phyloP scores from a whole-genome alignment of 805 yeast genomes.

The Hanseniaspora pseudoguilliermondii region DNA sequence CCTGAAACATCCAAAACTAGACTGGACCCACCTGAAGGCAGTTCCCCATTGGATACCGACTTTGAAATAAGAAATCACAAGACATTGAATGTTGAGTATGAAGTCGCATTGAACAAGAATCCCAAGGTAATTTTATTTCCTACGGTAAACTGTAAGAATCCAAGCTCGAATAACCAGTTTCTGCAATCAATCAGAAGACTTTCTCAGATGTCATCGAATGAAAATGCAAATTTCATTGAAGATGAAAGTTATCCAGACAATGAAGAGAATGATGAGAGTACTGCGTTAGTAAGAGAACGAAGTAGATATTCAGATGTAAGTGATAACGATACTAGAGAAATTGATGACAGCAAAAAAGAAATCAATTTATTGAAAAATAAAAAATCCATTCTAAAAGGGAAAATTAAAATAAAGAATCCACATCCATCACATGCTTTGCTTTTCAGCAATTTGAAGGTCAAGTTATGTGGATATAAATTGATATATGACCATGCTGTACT shows the following conservation, averaged over 20 bases:
- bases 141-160: constrained; percentile 3
- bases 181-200: not conserved
- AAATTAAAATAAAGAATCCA: not conserved
- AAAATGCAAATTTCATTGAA: not conserved
- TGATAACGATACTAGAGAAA: not conserved
- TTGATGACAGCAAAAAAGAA: not conserved
- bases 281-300: not conserved
- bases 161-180: constrained; percentile 2
- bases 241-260: not conserved
- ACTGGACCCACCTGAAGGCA: not conserved
- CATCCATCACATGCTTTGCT: not conserved
- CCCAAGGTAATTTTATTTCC: constrained; percentile 7
- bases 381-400: not conserved
- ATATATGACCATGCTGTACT: constrained; percentile 1
- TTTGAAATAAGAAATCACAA: not conserved
- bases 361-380: not conserved
- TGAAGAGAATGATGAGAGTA: not conserved
- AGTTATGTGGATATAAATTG: constrained; percentile 11
- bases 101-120: not conserved
- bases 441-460: constrained; percentile 1
- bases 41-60: not conserved
- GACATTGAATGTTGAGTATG: not conserved
- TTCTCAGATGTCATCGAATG: not conserved
- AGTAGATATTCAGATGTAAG: not conserved
- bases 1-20: not conserved